Percentiles rank a stretch among this genome's conserved stretches.
phyloP scores from a whole-genome alignment of 2,329 filamentous ascomycete genomes.

The Neonectria hederae region DNA sequence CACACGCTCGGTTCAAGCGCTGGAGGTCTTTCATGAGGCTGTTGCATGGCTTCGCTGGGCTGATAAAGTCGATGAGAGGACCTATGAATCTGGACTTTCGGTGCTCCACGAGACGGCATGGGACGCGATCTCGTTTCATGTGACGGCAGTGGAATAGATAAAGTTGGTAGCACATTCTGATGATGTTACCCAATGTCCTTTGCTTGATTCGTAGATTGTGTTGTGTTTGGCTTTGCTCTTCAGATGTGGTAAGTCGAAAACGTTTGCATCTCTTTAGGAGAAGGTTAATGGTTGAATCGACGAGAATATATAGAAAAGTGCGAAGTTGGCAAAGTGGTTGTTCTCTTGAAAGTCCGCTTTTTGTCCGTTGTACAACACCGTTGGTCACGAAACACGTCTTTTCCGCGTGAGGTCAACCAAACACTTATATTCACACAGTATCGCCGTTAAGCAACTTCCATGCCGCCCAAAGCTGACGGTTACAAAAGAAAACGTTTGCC shows the following conservation, averaged over 20 bases:
- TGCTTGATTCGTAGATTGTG: background rate
- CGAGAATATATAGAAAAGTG: background rate
- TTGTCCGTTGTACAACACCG: background rate
- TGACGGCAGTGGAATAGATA: slow-evolving; percentile 35
- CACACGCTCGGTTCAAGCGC: slow-evolving; percentile 9
- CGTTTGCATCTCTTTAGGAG: background rate
- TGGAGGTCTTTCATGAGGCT: background rate
- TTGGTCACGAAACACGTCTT: background rate
- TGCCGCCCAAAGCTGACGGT: background rate
- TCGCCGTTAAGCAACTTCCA: background rate
- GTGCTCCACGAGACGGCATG: slow-evolving; percentile 13
- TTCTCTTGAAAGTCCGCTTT: background rate
- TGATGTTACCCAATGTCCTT: background rate
- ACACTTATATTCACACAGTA: background rate
- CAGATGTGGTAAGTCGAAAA: background rate
- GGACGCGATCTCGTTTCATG: slow-evolving; percentile 20
- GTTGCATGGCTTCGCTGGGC: slow-evolving; percentile 5
- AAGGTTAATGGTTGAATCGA: background rate
- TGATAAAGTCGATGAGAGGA: slow-evolving; percentile 15
- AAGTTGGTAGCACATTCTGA: slow-evolving; percentile 37
- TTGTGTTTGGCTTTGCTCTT: background rate
- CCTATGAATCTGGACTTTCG: slow-evolving; percentile 7
- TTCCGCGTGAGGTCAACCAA: background rate
- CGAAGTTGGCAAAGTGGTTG: background rate
- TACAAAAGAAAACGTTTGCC: background rate